Conservation (phyloP, 352 stramenopile genomes). For the Phytophthora cactorum region DNA sequence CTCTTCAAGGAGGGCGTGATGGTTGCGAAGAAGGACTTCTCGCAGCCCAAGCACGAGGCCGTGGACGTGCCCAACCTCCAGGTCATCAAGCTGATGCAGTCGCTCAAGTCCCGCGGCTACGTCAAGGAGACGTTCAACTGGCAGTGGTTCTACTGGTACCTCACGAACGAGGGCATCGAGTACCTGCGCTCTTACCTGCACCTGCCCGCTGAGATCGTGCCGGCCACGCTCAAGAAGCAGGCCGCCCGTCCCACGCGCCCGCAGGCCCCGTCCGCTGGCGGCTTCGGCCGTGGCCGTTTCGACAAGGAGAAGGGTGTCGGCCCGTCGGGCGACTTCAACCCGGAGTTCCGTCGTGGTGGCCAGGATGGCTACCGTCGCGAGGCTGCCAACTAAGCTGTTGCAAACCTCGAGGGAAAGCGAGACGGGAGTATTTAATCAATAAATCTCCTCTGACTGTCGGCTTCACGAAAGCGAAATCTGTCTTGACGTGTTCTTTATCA, state of each 20-base stretch:
- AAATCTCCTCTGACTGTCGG: slow-evolving; percentile 79
- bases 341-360: slow-evolving; percentile 84
- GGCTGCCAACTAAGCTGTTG: slow-evolving; percentile 77
- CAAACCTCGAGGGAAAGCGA: slow-evolving; percentile 36
- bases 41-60: slow-evolving; percentile 93
- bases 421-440: slow-evolving; percentile 73
- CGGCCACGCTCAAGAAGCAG: slow-evolving; percentile 98
- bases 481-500: slow-evolving; percentile 7
- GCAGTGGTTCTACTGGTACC: slow-evolving; percentile 99
- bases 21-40: slow-evolving; percentile 92
- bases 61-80: slow-evolving; percentile 99
- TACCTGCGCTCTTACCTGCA: slow-evolving; percentile 99
- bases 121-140: slow-evolving; percentile 99
- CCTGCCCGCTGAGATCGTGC: slow-evolving; percentile 98
- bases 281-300: slow-evolving; percentile 86
- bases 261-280: slow-evolving; percentile 72
- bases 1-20: slow-evolving; percentile 96
- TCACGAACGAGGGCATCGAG: slow-evolving; percentile 99
- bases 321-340: slow-evolving; percentile 89
- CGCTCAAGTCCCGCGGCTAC: slow-evolving; percentile 97
- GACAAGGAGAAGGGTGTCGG: slow-evolving; percentile 92
- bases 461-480: slow-evolving; percentile 46
- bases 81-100: slow-evolving; percentile 99
- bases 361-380: slow-evolving; percentile 91
- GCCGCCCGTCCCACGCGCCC: slow-evolving; percentile 81